Conservation (phyloP, 257 asterid genomes). For the Primulina tabacum region DNA sequence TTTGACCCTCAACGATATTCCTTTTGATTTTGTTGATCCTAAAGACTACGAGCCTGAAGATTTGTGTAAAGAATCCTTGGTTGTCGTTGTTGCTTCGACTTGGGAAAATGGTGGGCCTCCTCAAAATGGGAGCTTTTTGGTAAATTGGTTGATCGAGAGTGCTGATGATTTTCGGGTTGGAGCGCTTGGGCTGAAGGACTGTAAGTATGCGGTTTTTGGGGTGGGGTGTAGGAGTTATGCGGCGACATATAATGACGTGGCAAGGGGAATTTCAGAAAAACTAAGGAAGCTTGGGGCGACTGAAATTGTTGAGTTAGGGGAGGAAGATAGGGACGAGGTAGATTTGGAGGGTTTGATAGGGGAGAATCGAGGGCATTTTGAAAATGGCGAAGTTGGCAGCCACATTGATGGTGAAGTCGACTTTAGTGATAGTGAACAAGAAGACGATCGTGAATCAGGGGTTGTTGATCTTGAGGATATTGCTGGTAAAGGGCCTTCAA, state of each 20-base stretch:
- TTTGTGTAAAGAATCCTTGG: conserved; percentile 54
- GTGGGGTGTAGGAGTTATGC: conserved; percentile 84
- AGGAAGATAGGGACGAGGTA: conserved; percentile 81
- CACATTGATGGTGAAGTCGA: conserved; percentile 46
- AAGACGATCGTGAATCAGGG: conserved; percentile 40
- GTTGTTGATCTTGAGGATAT: conserved; percentile 94
- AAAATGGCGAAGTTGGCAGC: conserved; percentile 31
- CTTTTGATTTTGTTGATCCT: conserved; percentile 71
- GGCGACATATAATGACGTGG: conserved; percentile 65
- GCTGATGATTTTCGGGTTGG: conserved; percentile 96
- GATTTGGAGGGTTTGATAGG: conserved; percentile 39
- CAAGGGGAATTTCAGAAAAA: conserved; percentile 43
- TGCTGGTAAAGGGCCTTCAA: conserved; percentile 85
- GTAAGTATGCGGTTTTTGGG: conserved; percentile 78
- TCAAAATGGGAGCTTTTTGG: conserved; percentile 64
- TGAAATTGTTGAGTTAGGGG: conserved; percentile 63
- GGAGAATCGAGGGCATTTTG: conserved; percentile 29
- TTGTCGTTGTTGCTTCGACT: conserved; percentile 73
- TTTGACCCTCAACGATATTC: conserved; percentile 41
- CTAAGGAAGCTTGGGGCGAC: conserved; percentile 71
- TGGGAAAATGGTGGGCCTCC: conserved; percentile 92
- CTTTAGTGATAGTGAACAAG: conserved; percentile 50
- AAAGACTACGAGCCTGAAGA: conserved; percentile 92
- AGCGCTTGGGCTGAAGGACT: conserved; percentile 54
- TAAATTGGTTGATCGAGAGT: conserved; percentile 84